Percentiles rank a stretch among this genome's conserved stretches.
phyloP scores from a whole-genome alignment of 306 rosid species.

The Corylus heterophylla region DNA sequence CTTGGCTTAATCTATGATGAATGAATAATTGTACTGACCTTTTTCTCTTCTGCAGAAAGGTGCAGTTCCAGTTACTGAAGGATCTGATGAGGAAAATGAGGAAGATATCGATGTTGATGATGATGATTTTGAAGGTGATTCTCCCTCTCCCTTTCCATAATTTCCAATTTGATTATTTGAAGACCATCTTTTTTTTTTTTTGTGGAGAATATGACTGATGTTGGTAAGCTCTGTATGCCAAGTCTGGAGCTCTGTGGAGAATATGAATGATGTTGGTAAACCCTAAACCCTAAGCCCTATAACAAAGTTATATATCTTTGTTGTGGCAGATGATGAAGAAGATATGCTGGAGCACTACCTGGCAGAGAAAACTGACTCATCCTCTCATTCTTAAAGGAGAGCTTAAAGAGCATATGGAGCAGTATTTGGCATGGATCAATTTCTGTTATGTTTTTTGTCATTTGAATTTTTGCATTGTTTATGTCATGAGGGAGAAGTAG shows the following conservation, averaged over 20 bases:
- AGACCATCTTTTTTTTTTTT: background rate
- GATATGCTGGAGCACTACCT: slow-evolving; percentile 98
- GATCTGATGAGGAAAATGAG: slow-evolving; percentile 69
- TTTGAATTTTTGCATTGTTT: slow-evolving; percentile 6
- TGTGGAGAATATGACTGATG: background rate
- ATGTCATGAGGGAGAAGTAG: background rate
- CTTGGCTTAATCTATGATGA: background rate
- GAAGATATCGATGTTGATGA: slow-evolving; percentile 89
- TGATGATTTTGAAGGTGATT: slow-evolving; percentile 88
- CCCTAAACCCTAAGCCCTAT: background rate
- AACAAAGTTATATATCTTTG: slow-evolving; percentile 21
- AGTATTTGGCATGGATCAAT: background rate
- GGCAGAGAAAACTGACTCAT: slow-evolving; percentile 82
- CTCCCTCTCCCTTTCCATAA: background rate
- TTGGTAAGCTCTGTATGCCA: background rate
- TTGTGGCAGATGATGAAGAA: slow-evolving; percentile 81
- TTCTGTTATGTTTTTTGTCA: slow-evolving; percentile 6
- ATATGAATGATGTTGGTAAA: background rate
- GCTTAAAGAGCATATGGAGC: slow-evolving; percentile 38
- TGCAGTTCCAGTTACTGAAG: slow-evolving; percentile 55
- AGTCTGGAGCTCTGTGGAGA: background rate
- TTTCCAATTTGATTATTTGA: slow-evolving; percentile 5
- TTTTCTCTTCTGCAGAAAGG: slow-evolving; percentile 60
- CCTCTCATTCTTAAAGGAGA: slow-evolving; percentile 60
- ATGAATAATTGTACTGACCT: background rate